Percentiles rank a stretch among this genome's conserved stretches.
phyloP scores from a whole-genome alignment of 306 rosid species.

The Corylus heterophylla region DNA sequence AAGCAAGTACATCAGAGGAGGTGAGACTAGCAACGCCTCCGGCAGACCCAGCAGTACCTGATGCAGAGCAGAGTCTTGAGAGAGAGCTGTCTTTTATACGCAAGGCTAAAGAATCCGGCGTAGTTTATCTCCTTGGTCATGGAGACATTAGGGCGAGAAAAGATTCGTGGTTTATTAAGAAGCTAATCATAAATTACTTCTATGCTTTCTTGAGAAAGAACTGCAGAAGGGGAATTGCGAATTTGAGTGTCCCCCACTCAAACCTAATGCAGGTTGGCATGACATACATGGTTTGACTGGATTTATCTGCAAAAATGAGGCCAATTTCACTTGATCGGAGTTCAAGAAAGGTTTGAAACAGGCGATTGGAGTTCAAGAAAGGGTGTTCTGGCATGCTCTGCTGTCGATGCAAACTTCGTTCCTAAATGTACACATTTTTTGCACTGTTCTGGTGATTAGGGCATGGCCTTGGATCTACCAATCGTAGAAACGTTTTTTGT shows the following conservation, averaged over 20 bases:
- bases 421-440: slow-evolving; percentile 8
- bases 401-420: neutral
- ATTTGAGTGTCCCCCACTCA: slow-evolving; percentile 89
- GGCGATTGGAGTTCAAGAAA: slow-evolving; percentile 13
- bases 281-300: slow-evolving; percentile 93
- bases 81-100: slow-evolving; percentile 85
- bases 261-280: slow-evolving; percentile 95
- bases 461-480: slow-evolving; percentile 22
- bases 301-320: slow-evolving; percentile 31
- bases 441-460: slow-evolving; percentile 17
- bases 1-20: slow-evolving; percentile 69
- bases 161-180: slow-evolving; percentile 92
- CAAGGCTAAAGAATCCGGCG: slow-evolving; percentile 94
- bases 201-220: slow-evolving; percentile 91
- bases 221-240: slow-evolving; percentile 89
- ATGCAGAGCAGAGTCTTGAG: slow-evolving; percentile 83
- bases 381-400: neutral
- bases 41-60: slow-evolving; percentile 47
- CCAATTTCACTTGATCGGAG: neutral
- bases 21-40: slow-evolving; percentile 30
- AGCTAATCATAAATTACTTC: slow-evolving; percentile 81
- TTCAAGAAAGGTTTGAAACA: too few relatives aligned
- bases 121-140: slow-evolving; percentile 93
- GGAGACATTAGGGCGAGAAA: slow-evolving; percentile 93
- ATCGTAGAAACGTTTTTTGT: slow-evolving; percentile 5